Evolutionary conservation across 371 early-diverging fungal genomes (phyloP).

Genomic region (Apophysomyces variabilis): DNA sequence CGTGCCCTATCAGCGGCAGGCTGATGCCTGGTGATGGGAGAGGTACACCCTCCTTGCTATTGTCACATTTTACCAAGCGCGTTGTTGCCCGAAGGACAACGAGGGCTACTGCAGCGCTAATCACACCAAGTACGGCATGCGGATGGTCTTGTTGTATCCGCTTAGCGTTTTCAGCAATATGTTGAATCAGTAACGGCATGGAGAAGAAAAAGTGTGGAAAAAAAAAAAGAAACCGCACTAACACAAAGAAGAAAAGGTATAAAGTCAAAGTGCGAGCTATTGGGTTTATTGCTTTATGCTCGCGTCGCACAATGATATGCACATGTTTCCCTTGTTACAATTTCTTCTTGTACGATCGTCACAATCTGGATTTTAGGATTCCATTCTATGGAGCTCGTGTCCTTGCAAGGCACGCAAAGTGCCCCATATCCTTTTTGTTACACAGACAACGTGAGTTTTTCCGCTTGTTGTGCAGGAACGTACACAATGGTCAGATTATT

Average conservation of each 20-base stretch:
- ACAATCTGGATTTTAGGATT: no score
- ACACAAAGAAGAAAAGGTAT: background rate
- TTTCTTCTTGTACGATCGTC: no score
- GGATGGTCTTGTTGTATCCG: background rate
- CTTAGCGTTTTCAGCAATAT: background rate
- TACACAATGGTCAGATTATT: no score
- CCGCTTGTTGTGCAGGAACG: no score
- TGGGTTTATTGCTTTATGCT: no score
- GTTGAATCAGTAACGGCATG: background rate
- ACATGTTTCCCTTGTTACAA: no score
- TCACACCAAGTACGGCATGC: background rate
- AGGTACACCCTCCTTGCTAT: background rate
- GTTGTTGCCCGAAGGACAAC: background rate
- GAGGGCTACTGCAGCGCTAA: background rate
- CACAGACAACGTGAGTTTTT: no score
- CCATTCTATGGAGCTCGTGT: no score
- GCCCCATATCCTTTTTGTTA: no score
- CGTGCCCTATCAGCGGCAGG: conserved; percentile 13
- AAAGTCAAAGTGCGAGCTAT: no score
- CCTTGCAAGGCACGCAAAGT: no score
- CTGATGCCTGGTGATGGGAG: conserved; percentile 3
- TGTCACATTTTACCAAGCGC: background rate
- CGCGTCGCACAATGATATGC: no score
- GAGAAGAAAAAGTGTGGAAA: background rate
- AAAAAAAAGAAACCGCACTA: background rate